phyloP scores from a whole-genome alignment of 2,329 filamentous ascomycete genomes.

The Bipolaris gigantea region DNA sequence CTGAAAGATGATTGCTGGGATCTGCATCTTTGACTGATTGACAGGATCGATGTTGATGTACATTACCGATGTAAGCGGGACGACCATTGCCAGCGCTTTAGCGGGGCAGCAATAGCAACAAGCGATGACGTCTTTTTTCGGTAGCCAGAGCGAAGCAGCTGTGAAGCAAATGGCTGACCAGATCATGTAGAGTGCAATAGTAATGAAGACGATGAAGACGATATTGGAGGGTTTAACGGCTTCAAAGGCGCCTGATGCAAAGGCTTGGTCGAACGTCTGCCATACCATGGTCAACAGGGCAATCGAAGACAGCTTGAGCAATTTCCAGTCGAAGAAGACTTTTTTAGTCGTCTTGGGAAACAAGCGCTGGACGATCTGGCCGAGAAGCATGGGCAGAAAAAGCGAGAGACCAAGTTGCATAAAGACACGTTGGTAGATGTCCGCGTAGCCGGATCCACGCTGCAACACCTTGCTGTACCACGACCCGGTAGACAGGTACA shows the following conservation, averaged over 20 bases:
- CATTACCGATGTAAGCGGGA: slow-evolving; percentile 70
- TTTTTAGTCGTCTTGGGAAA: slow-evolving; percentile 59
- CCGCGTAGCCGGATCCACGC: slow-evolving; percentile 56
- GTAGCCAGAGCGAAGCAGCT: slow-evolving; percentile 57
- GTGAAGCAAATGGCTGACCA: slow-evolving; percentile 65
- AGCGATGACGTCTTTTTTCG: slow-evolving; percentile 65
- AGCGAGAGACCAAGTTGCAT: slow-evolving; percentile 70
- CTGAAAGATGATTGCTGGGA: slow-evolving; percentile 63
- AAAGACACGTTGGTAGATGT: slow-evolving; percentile 68
- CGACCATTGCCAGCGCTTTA: slow-evolving; percentile 71
- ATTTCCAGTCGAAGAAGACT: slow-evolving; percentile 54
- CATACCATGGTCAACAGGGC: slow-evolving; percentile 58
- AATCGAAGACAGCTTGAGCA: slow-evolving; percentile 50
- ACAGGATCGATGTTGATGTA: slow-evolving; percentile 60
- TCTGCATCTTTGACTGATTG: slow-evolving; percentile 61
- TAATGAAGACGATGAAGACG: slow-evolving; percentile 68
- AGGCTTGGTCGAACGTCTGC: slow-evolving; percentile 69
- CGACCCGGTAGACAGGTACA: slow-evolving; percentile 57
- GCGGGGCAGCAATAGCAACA: slow-evolving; percentile 74
- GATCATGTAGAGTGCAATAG: slow-evolving; percentile 63
- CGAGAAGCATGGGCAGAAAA: slow-evolving; percentile 64
- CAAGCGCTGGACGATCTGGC: slow-evolving; percentile 61
- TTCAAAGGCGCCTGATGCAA: slow-evolving; percentile 64
- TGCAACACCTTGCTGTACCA: slow-evolving; percentile 62
- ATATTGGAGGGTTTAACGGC: slow-evolving; percentile 62